A percentile compares a stretch with the other conserved stretches of the same genome.
Evolutionary conservation across 2,329 filamentous ascomycete genomes (phyloP).

Genomic region (Ceratocystis variospora): DNA sequence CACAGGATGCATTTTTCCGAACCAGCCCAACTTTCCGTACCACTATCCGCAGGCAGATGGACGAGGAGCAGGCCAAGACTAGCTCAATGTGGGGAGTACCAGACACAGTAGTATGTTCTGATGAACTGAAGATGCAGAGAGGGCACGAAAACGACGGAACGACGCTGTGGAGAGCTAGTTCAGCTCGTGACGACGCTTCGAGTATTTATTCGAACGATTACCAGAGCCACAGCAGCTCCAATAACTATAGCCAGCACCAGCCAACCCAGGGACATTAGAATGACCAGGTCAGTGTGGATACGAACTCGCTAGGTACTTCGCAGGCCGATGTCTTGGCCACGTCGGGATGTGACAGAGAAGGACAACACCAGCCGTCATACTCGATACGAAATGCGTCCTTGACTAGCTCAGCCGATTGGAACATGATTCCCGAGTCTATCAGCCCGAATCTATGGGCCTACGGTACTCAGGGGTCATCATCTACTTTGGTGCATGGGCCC

Average conservation of each 20-base stretch:
- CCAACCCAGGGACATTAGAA: slow-evolving; percentile 8
- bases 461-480: not conserved
- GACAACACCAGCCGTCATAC: not conserved
- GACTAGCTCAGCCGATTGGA: slow-evolving; percentile 18
- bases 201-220: slow-evolving; percentile 15
- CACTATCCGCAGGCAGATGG: slow-evolving; percentile 15
- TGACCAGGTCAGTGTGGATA: slow-evolving; percentile 6
- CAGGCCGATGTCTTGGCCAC: not conserved
- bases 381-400: slow-evolving; percentile 6
- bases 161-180: slow-evolving; percentile 11
- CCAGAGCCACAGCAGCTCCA: not conserved
- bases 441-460: slow-evolving; percentile 12
- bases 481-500: not conserved
- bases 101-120: not conserved
- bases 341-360: not conserved
- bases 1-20: slow-evolving; percentile 17
- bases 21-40: slow-evolving; percentile 15
- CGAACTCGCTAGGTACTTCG: not conserved
- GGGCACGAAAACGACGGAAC: not conserved
- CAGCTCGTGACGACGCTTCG: slow-evolving; percentile 3
- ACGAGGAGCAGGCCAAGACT: slow-evolving; percentile 3
- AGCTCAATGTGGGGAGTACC: not conserved
- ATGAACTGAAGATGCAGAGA: not conserved
- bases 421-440: slow-evolving; percentile 16
- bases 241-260: not conserved